A percentile compares a stretch with the other conserved stretches of the same genome.
phyloP scores from a whole-genome alignment of 768 basidiomycete genomes.

The Pleurotus tuber-regium region DNA sequence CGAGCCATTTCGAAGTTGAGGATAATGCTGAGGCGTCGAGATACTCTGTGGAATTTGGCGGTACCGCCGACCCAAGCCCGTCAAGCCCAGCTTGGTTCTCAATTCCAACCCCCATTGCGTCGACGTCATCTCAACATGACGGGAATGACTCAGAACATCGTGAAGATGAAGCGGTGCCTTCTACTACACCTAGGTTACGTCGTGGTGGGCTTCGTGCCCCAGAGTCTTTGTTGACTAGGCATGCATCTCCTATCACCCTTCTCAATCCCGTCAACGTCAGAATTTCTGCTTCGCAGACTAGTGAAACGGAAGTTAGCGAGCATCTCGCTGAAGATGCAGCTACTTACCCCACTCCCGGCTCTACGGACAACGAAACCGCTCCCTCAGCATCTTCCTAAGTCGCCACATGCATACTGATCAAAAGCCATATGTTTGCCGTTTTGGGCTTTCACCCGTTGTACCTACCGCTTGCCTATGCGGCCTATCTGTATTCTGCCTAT shows the following conservation, averaged over 20 bases:
- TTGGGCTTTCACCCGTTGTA: not conserved
- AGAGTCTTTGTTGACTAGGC: conserved; percentile 53
- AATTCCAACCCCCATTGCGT: conserved; percentile 20
- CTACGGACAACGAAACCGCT: conserved; percentile 39
- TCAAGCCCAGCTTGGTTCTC: conserved; percentile 23
- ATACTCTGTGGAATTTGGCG: conserved; percentile 14
- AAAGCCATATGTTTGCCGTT: not conserved
- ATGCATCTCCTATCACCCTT: conserved; percentile 31
- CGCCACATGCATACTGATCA: not conserved
- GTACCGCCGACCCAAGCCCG: conserved; percentile 17
- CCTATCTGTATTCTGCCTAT: not conserved
- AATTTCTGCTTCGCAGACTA: conserved; percentile 10
- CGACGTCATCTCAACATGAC: conserved; percentile 13
- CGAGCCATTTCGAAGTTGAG: conserved; percentile 22
- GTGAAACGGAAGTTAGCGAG: conserved; percentile 6
- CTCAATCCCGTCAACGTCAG: conserved; percentile 7
- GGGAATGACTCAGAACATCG: conserved; percentile 26
- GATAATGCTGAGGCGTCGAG: conserved; percentile 13
- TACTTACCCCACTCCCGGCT: conserved; percentile 50
- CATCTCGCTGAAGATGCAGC: conserved; percentile 24
- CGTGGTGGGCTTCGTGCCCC: conserved; percentile 68
- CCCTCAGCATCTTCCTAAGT: conserved; percentile 21
- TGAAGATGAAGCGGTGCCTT: conserved; percentile 28
- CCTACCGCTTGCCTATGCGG: not conserved
- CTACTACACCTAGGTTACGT: conserved; percentile 50